Percentiles rank a stretch among this genome's conserved stretches.
Evolutionary conservation across 2,329 filamentous ascomycete species (phyloP).

Genomic region (Curvularia sp.): DNA sequence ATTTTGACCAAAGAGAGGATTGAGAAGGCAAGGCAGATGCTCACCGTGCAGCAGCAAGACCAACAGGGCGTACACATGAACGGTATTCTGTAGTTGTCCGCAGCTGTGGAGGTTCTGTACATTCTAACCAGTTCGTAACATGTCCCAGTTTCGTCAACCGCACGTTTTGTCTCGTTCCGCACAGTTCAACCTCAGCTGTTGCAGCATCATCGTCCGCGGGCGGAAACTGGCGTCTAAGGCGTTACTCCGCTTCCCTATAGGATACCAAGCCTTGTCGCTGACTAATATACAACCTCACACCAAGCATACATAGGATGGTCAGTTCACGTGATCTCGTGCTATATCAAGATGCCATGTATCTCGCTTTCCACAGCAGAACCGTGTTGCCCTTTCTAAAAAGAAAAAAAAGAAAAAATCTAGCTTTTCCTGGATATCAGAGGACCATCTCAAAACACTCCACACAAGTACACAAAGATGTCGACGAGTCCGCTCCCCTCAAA

Average conservation of each 20-base stretch:
- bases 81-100: conserved; percentile 30
- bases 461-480: conserved; percentile 3
- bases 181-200: background rate
- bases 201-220: background rate
- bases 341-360: background rate
- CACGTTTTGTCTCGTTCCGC: background rate
- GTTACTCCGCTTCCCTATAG: conserved; percentile 11
- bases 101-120: background rate
- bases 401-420: background rate
- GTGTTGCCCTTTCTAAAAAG: background rate
- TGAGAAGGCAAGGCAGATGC: conserved; percentile 35
- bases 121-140: background rate
- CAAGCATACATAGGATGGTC: background rate
- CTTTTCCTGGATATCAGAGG: background rate
- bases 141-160: background rate
- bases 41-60: conserved; percentile 49
- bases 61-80: conserved; percentile 36
- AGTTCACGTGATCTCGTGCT: background rate
- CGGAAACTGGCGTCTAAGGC: conserved; percentile 11
- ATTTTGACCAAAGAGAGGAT: conserved; percentile 50
- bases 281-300: conserved; percentile 7
- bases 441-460: background rate
- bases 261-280: conserved; percentile 8
- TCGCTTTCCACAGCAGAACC: background rate
- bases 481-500: conserved; percentile 32